phyloP scores from a whole-genome alignment of 805 yeast genomes.

The Kluyveromyces dobzhanskii region DNA sequence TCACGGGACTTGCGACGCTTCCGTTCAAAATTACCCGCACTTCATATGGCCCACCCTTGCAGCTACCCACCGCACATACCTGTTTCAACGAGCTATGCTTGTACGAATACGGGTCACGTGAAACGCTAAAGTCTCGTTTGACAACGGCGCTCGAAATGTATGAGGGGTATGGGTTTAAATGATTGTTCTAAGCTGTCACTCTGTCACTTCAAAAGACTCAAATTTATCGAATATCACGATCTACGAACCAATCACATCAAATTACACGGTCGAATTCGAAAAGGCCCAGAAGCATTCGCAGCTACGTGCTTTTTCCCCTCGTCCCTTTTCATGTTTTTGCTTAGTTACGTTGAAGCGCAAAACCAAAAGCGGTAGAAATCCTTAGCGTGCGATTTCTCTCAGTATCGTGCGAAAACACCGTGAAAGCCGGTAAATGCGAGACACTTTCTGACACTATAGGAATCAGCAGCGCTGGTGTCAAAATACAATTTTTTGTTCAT shows the following conservation, averaged over 20 bases:
- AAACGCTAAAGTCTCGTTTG: slow-evolving; percentile 51
- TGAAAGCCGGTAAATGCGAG: neutral
- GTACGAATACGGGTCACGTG: slow-evolving; percentile 50
- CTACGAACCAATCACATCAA: too few species aligned
- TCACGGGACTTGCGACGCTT: slow-evolving; percentile 78
- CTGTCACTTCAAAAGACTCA: neutral
- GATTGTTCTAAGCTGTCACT: slow-evolving; percentile 2
- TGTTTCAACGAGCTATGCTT: slow-evolving; percentile 87
- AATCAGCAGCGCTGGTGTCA: too few species aligned
- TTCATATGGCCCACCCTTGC: slow-evolving; percentile 23
- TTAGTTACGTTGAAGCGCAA: too few species aligned
- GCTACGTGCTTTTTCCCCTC: too few species aligned
- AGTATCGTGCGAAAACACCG: neutral
- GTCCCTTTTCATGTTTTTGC: too few species aligned
- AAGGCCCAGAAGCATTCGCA: too few species aligned
- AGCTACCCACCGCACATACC: slow-evolving; percentile 81
- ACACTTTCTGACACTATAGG: too few species aligned
- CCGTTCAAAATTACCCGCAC: slow-evolving; percentile 57
- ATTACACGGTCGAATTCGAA: too few species aligned
- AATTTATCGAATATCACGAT: neutral
- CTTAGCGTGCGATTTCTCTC: slow-evolving; percentile 2
- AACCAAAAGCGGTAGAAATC: too few species aligned
- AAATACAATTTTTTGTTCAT: too few species aligned
- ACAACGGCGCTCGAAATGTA: slow-evolving; percentile 66
- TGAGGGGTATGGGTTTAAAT: slow-evolving; percentile 79